Conservation (phyloP, 306 rosid genomes). For the Trifolium pratense region DNA sequence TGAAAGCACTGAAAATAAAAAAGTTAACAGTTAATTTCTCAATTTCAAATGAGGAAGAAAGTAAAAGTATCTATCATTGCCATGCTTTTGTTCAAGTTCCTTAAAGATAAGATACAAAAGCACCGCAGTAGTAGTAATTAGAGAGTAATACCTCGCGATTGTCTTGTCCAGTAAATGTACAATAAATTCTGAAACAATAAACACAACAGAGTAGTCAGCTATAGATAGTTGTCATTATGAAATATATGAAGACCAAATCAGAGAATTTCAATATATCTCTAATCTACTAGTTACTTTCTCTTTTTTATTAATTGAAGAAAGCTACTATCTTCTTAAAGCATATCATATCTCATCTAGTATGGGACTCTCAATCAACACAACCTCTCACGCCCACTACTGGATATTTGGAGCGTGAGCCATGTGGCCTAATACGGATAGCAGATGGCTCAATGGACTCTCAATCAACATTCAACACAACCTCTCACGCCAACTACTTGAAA, state of each 20-base stretch:
- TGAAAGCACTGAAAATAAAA: conserved; percentile 58
- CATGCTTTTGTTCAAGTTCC: not conserved
- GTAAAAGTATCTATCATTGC: too few relatives aligned
- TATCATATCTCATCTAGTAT: not conserved
- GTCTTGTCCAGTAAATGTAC: conserved; percentile 76
- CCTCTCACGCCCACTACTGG: too few relatives aligned
- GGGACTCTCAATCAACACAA: too few relatives aligned
- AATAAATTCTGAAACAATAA: conserved; percentile 71
- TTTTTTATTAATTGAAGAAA: not conserved
- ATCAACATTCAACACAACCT: too few relatives aligned
- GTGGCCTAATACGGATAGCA: too few relatives aligned
- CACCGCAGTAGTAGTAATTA: conserved; percentile 31
- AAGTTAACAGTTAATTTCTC: not conserved
- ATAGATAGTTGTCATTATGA: conserved; percentile 4
- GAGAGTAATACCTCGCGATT: conserved; percentile 74
- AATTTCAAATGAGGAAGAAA: not conserved
- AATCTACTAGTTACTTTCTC: conserved; percentile 17
- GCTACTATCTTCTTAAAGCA: conserved; percentile 1
- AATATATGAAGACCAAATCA: not conserved
- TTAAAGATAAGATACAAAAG: not conserved
- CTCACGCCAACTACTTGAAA: too few relatives aligned
- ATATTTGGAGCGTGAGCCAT: too few relatives aligned
- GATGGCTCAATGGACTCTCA: too few relatives aligned
- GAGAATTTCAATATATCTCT: conserved; percentile 21
- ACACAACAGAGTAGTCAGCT: conserved; percentile 36